These are phyloP conservation scores for Batkoa obscura DNA, from an alignment of 371 early-diverging fungal genomes.

Conservation along the genomic window DNA sequence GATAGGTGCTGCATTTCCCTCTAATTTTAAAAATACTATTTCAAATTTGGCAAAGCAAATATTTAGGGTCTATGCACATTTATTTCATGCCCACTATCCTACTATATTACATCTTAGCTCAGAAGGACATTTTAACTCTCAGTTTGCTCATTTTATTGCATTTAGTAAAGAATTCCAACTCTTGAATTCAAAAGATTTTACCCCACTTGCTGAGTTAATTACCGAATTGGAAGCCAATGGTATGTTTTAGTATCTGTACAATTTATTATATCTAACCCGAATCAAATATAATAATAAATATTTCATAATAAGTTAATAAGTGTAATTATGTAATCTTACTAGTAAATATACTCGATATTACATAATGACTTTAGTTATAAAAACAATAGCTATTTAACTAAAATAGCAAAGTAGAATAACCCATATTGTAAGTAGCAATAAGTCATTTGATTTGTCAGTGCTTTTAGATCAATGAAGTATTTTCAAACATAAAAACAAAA, in stretches of 20 bases:
- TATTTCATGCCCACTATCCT: constrained; percentile 84
- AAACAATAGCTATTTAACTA: too few relatives aligned
- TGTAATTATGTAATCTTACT: too few relatives aligned
- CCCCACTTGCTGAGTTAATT: constrained; percentile 62
- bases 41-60: constrained; percentile 60
- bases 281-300: too few relatives aligned
- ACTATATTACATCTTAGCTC: constrained; percentile 56
- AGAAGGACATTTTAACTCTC: constrained; percentile 82
- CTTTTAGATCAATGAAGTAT: too few relatives aligned
- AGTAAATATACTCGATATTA: too few relatives aligned
- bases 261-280: too few relatives aligned
- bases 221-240: constrained; percentile 32
- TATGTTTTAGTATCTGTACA: not conserved
- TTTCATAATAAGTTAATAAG: too few relatives aligned
- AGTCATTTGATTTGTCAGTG: too few relatives aligned
- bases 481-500: too few relatives aligned
- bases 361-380: too few relatives aligned
- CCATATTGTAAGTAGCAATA: too few relatives aligned
- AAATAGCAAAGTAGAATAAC: too few relatives aligned
- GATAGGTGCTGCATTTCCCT: constrained; percentile 53
- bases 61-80: constrained; percentile 81
- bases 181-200: constrained; percentile 74
- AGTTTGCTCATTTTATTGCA: constrained; percentile 82
- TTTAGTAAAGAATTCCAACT: constrained; percentile 83
- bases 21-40: constrained; percentile 45